Base-by-base conservation (phyloP, 805 yeast genomes). In the Suhomyces tanzawaensis region DNA sequence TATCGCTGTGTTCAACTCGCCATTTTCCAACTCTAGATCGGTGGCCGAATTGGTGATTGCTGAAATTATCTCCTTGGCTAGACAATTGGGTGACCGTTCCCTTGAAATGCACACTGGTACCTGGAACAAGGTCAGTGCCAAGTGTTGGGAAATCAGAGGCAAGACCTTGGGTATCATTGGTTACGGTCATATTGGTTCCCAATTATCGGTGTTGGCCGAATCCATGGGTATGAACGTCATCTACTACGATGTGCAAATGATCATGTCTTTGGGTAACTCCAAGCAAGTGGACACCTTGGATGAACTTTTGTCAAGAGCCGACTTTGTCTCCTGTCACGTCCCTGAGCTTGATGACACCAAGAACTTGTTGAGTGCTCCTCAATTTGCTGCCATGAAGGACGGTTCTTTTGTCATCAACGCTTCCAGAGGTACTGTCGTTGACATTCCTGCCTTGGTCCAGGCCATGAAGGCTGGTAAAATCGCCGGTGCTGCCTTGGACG, bases 71-170 rank as follows among this genome's bases (percentile, higher is more conserved):
- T 73, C 93, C 32, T 75, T 93, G 57, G 95, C 99, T 19, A 84
- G 99, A 73, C 99, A 93, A 72, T 67, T 91, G 46, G 96, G 97
- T 57, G 99, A 93, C 66, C 82, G 99, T 69, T 87, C 96, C 24
- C 83, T 84, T 49, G 99, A 93, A 73, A 62, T 93, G 73, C 99
- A 91, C 73, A 78, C 91, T 39, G 97, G 97, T 49, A 82, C 91
- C 46, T 93, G 99, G 99, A 93, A 93, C 74, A 93, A 93, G 72
- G 97, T 91, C 53, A 74, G 85, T 55, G 76, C 87, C 50, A 89
- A 79, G 66, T 93, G 99, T 72, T 93, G 98, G 98, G 99, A 93
- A 71, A 90, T 93, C 52, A 85, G 99, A 72, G 99, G 99, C 51
- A 93, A 93, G 69, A 91, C 99, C 34, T 75, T 93, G 54, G 99